A percentile compares a stretch with the other conserved stretches of the same genome.
phyloP scores from a whole-genome alignment of 202 grass and related monocot species.

The Tripidium arundinaceum region DNA sequence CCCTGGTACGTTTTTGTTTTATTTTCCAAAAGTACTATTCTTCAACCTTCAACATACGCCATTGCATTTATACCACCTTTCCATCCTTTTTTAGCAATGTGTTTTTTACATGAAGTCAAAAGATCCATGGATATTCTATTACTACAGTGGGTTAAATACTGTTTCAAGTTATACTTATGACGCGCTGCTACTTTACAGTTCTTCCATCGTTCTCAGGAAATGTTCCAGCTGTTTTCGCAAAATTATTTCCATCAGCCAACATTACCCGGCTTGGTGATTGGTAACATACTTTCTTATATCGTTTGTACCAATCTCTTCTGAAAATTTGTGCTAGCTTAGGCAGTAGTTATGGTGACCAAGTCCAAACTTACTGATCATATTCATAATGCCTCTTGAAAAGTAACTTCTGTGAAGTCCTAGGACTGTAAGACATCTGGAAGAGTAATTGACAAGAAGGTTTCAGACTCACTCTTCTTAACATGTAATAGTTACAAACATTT shows the following conservation, averaged over 20 bases:
- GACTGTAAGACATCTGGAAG: neutral
- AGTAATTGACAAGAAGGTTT: conserved; percentile 1
- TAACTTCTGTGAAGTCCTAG: neutral
- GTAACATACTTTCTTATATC: conserved; percentile 43
- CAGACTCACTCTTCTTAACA: neutral
- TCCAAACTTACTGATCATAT: conserved; percentile 14
- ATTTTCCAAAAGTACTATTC: neutral
- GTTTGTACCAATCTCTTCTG: conserved; percentile 21
- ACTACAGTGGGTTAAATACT: neutral
- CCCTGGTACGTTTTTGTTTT: conserved; percentile 59
- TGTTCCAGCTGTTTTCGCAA: conserved; percentile 79
- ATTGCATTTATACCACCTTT: conserved; percentile 5
- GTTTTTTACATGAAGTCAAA: conserved; percentile 4
- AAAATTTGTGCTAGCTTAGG: conserved; percentile 4
- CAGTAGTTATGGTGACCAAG: neutral
- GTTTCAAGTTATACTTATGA: conserved; percentile 28
- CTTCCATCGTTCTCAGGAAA: conserved; percentile 94
- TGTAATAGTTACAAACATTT: neutral
- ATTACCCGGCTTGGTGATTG: conserved; percentile 94
- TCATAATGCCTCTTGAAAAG: conserved; percentile 17
- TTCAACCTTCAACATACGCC: neutral
- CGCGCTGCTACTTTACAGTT: conserved; percentile 57
- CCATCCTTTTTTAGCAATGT: neutral
- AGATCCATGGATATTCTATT: conserved; percentile 13
- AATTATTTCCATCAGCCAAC: conserved; percentile 77